phyloP scores from a whole-genome alignment of 2,329 filamentous ascomycete genomes.

The Cordyceps javanica region DNA sequence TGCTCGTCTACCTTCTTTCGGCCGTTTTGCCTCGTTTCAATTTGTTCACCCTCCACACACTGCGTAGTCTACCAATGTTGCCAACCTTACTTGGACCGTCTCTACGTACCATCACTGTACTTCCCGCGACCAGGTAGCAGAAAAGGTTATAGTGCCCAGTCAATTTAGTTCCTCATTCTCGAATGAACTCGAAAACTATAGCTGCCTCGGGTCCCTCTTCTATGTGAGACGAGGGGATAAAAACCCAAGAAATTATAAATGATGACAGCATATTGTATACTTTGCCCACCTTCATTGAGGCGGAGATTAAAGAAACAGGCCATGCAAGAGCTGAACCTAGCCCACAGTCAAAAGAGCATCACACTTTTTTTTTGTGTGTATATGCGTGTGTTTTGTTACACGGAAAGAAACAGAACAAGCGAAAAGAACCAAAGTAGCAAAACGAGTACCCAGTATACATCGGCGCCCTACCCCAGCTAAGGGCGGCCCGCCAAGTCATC shows the following conservation, averaged over 20 bases:
- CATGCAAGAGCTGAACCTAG: not conserved
- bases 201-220: not conserved
- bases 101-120: not conserved
- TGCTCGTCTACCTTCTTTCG: not conserved
- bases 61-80: not conserved
- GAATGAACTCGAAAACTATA: not conserved
- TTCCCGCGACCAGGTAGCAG: not conserved
- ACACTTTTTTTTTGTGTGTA: not conserved
- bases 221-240: not conserved
- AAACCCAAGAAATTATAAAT: not conserved
- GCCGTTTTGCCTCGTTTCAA: not conserved
- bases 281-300: not conserved
- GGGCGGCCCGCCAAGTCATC: not conserved
- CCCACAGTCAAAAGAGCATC: not conserved
- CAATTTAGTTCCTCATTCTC: constrained; percentile 1
- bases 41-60: not conserved
- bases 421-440: not conserved
- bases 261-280: constrained; percentile 1
- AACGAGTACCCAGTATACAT: not conserved
- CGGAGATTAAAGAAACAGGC: not conserved
- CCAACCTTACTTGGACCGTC: not conserved
- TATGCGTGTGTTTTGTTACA: not conserved
- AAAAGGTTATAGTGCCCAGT: not conserved
- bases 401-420: not conserved
- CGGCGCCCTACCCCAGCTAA: not conserved